A percentile compares a stretch with the other conserved stretches of the same genome.
Conservation (phyloP, 768 basidiomycete genomes). For the Boletus insuetus region DNA sequence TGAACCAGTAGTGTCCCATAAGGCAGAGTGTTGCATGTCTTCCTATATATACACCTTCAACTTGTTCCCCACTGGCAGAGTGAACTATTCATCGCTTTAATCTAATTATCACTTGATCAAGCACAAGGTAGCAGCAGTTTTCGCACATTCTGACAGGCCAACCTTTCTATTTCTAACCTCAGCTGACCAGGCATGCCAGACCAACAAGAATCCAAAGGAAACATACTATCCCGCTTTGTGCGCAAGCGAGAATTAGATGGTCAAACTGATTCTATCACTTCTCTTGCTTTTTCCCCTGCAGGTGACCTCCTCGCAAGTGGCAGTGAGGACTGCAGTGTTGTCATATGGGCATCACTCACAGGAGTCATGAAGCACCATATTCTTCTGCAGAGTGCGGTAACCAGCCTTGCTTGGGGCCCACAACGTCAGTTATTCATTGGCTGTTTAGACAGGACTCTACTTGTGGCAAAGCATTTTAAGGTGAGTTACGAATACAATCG, state of each 20-base stretch:
- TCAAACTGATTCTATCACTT: neutral
- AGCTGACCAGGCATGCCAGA: too few relatives aligned
- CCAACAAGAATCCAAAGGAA: neutral
- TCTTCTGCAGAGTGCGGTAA: neutral
- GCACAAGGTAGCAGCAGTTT: too few relatives aligned
- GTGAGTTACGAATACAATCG: neutral
- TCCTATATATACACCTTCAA: too few relatives aligned
- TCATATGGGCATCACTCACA: neutral
- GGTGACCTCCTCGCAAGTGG: neutral
- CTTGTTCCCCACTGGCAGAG: too few relatives aligned
- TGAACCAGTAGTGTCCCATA: neutral
- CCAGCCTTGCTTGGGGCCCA: neutral
- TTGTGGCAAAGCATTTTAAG: neutral
- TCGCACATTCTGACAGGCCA: neutral
- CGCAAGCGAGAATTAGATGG: neutral
- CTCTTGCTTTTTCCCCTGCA: neutral
- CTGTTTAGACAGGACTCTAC: neutral
- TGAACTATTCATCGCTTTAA: too few relatives aligned
- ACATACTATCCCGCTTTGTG: neutral
- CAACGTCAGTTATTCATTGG: neutral
- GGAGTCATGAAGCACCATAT: neutral
- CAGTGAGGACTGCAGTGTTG: neutral
- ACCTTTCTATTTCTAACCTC: too few relatives aligned
- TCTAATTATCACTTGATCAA: too few relatives aligned
- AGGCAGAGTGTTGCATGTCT: neutral